Conservation (phyloP, 2,329 filamentous ascomycete species). For the Aspergillus ibericus region DNA sequence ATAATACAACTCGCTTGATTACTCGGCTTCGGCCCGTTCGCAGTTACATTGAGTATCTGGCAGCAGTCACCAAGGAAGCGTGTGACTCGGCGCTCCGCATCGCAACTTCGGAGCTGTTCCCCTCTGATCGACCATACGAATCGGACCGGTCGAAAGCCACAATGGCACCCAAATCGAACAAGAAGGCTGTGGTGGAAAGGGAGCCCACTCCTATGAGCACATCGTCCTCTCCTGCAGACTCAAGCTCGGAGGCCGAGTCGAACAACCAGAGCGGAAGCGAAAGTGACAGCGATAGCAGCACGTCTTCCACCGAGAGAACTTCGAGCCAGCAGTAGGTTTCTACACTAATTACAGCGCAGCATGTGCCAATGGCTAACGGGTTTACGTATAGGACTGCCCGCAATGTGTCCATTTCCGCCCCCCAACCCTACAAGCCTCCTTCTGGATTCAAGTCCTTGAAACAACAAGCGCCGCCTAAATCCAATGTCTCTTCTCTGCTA, state of each 20-base stretch:
- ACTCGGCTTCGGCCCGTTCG: background rate
- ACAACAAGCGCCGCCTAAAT: slow-evolving; percentile 33
- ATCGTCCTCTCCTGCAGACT: slow-evolving; percentile 14
- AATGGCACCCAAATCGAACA: slow-evolving; percentile 29
- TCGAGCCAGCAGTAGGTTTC: background rate
- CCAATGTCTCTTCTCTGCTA: slow-evolving; percentile 34
- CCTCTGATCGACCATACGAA: background rate
- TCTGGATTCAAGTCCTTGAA: slow-evolving; percentile 43
- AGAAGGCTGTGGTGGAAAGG: slow-evolving; percentile 19
- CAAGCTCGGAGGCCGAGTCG: slow-evolving; percentile 11
- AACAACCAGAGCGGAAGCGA: slow-evolving; percentile 13
- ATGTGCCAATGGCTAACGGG: background rate
- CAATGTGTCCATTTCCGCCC: slow-evolving; percentile 24
- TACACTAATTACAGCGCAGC: background rate
- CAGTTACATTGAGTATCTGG: background rate
- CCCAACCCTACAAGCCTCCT: slow-evolving; percentile 44
- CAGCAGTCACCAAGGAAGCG: background rate
- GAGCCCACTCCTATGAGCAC: slow-evolving; percentile 15
- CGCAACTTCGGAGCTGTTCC: slow-evolving; percentile 2
- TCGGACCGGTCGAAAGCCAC: background rate
- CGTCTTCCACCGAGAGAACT: background rate
- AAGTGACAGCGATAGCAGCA: slow-evolving; percentile 15
- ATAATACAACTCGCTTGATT: background rate
- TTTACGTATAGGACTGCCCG: slow-evolving; percentile 4
- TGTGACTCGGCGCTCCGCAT: slow-evolving; percentile 11